Conservation (phyloP, 352 stramenopile species). For the Phytopythium ostracodes region DNA sequence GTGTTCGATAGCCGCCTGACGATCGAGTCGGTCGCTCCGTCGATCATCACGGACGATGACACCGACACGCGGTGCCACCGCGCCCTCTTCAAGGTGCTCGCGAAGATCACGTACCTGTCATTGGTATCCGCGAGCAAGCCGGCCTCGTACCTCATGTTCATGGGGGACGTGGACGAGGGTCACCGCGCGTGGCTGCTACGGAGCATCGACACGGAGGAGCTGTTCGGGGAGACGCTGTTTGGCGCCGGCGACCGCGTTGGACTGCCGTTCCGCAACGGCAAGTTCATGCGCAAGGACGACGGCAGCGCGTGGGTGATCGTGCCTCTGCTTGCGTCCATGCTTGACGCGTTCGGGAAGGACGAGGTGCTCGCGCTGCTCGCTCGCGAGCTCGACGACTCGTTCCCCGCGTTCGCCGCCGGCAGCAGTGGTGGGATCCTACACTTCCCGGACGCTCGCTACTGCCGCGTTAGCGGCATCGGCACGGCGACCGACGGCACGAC, state of each 20-base stretch:
- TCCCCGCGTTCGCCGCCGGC: constrained; percentile 23
- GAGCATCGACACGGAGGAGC: constrained; percentile 23
- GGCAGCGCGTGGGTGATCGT: constrained; percentile 38
- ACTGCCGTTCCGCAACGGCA: constrained; percentile 29
- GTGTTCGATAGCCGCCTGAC: constrained; percentile 22
- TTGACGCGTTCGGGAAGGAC: constrained; percentile 17
- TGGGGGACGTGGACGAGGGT: constrained; percentile 26
- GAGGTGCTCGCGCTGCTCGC: constrained; percentile 15
- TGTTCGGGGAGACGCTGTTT: constrained; percentile 30
- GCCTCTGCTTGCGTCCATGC: constrained; percentile 29
- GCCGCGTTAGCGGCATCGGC: constrained; percentile 19
- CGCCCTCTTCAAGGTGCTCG: constrained; percentile 40
- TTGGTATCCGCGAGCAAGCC: constrained; percentile 30
- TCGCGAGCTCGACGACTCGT: constrained; percentile 26
- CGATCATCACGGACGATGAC: constrained; percentile 18
- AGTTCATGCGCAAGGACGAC: constrained; percentile 34
- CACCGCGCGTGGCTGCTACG: constrained; percentile 33
- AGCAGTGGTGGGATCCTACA: constrained; percentile 29
- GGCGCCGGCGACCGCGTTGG: constrained; percentile 20
- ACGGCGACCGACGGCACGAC: background rate
- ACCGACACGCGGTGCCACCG: constrained; percentile 30
- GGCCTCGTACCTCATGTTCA: constrained; percentile 45
- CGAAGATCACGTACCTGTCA: constrained; percentile 31
- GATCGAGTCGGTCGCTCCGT: constrained; percentile 9
- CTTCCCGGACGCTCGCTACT: constrained; percentile 34